Evolutionary conservation across 2,329 filamentous ascomycete species (phyloP).

Genomic region (Ophiocordyceps polyrhachis-furcata): DNA sequence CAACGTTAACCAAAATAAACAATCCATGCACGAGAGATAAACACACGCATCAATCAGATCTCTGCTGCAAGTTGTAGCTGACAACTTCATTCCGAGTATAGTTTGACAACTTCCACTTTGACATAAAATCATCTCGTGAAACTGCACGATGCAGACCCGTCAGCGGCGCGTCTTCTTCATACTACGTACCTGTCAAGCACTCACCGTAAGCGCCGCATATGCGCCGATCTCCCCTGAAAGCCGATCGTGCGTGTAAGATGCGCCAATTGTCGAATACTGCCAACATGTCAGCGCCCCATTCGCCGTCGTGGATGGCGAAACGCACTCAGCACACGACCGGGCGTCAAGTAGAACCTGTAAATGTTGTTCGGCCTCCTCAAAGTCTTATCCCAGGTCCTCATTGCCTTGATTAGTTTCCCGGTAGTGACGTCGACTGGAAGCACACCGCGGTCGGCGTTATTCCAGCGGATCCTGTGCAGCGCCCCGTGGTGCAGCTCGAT

Average conservation of each 20-base stretch:
- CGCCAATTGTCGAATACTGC: constrained; percentile 93
- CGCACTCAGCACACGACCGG: constrained; percentile 60
- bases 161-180: neutral
- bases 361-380: constrained; percentile 46
- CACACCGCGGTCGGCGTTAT: constrained; percentile 70
- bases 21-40: neutral
- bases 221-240: constrained; percentile 66
- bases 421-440: constrained; percentile 36
- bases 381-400: constrained; percentile 53
- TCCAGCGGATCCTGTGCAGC: constrained; percentile 61
- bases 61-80: constrained; percentile 12
- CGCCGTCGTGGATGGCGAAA: constrained; percentile 4
- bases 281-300: neutral
- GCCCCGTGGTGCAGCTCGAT: constrained; percentile 35
- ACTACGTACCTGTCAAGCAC: constrained; percentile 15
- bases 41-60: neutral
- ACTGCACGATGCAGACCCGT: constrained; percentile 25
- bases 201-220: constrained; percentile 85
- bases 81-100: constrained; percentile 29
- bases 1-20: too few species aligned
- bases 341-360: constrained; percentile 65
- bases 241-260: constrained; percentile 68
- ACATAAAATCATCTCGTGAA: constrained; percentile 64
- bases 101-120: constrained; percentile 56
- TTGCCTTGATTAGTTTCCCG: constrained; percentile 60